Evolutionary conservation across 2,329 filamentous ascomycete genomes (phyloP), one percentile per base, ranked within the genome.

Genomic region (Fusarium nisikadoi): DNA sequence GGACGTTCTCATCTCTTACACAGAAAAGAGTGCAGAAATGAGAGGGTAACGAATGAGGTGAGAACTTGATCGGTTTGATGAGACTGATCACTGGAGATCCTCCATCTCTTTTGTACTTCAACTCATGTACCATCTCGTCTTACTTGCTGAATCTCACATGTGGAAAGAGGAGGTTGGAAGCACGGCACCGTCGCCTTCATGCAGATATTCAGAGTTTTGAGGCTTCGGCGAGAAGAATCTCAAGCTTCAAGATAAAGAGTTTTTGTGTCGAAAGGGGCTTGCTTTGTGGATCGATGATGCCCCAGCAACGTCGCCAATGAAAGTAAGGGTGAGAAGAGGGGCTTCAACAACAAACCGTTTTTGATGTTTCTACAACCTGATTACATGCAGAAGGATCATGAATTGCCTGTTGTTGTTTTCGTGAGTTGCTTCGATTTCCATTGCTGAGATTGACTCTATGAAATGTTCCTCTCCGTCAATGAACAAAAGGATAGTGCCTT

Each of bases 1-100:
- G 58, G 75, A 64, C 42, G 64, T 69, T 70, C 56, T 76, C 75
- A 77, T 77, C 62, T 64, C 71, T 56, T 60, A 50, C 58, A 39
- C 64, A 53, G 57, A 53, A 46, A 42, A 47, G 65, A 69, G 46
- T 65, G 46, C 45, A 62, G 47, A 68, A 62, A 27, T 61, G 68
- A 68, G 61, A 60, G 41, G 60, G 42, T 71, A 71, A 66, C 58
- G 72, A 73, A 71, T 69, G 73, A 65, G 52, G 25, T 58, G 54
- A 43, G 68, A 69, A 62, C 53, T 66, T 74, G 69, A 31, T 65
- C 49, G 58, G 70, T 63, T 71, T 59, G 53, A 25, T 38, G 62
- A 66, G 38, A 42, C 43, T 46, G 25, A 54, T 33, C 25, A 43
- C 8, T 53, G 5, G 71, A 57, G 70, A 39, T 36, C n/a, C 14